These are phyloP conservation scores for Sugiyamaella paludigena DNA, from an alignment of 1,139 yeast species.

Conservation along the genomic window DNA sequence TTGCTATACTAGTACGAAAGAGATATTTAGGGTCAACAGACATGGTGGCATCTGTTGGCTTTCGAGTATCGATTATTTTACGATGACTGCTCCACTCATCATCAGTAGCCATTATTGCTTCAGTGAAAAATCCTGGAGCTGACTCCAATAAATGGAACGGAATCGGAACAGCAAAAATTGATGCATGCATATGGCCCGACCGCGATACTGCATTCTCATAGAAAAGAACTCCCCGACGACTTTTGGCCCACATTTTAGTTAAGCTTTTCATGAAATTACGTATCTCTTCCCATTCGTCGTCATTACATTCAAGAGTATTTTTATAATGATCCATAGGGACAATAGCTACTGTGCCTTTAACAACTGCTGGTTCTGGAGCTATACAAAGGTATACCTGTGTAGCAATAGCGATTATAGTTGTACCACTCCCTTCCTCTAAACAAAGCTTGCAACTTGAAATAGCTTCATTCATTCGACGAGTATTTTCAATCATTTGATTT, in stretches of 20 bases:
- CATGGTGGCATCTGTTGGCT: constrained; percentile 29
- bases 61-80: constrained; percentile 38
- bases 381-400: constrained; percentile 34
- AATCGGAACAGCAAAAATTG: constrained; percentile 46
- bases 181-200: constrained; percentile 40
- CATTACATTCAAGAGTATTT: constrained; percentile 44
- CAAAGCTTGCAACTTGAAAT: constrained; percentile 44
- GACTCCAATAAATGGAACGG: constrained; percentile 34
- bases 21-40: constrained; percentile 35
- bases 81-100: constrained; percentile 45
- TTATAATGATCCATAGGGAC: constrained; percentile 45
- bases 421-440: constrained; percentile 32
- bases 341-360: constrained; percentile 39
- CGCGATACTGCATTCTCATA: constrained; percentile 45
- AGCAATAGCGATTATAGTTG: constrained; percentile 35
- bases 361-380: constrained; percentile 43
- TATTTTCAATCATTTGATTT: constrained; percentile 33
- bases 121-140: constrained; percentile 44
- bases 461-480: constrained; percentile 32
- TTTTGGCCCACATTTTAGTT: constrained; percentile 41
- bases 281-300: constrained; percentile 47
- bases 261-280: constrained; percentile 46
- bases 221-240: constrained; percentile 43
- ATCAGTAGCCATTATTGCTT: constrained; percentile 41
- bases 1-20: constrained; percentile 43